Evolutionary conservation across 2,329 filamentous ascomycete species (phyloP).

Genomic region (Ramularia collo-cygni): DNA sequence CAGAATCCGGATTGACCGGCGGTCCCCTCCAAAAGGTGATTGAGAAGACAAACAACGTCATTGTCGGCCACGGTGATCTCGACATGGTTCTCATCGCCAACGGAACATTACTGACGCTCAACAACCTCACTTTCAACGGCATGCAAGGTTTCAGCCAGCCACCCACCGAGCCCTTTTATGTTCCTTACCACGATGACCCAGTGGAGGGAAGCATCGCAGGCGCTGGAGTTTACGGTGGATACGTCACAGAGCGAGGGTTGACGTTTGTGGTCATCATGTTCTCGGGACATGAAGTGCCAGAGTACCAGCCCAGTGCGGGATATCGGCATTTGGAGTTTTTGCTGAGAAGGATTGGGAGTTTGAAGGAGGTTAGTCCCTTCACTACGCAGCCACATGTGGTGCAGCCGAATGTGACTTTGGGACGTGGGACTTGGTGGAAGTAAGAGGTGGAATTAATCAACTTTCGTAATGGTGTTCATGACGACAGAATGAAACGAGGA

Average conservation of each 20-base stretch:
- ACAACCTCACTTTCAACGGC: constrained; percentile 52
- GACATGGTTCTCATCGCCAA: constrained; percentile 46
- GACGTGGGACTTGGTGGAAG: constrained; percentile 12
- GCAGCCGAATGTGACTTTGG: constrained; percentile 8
- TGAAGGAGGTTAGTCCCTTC: constrained; percentile 13
- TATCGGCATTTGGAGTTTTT: constrained; percentile 39
- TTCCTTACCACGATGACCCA: constrained; percentile 39
- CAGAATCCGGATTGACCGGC: constrained; percentile 17
- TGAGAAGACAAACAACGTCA: constrained; percentile 45
- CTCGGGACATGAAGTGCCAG: constrained; percentile 39
- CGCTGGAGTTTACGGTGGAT: constrained; percentile 36
- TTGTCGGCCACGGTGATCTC: constrained; percentile 44
- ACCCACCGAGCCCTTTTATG: constrained; percentile 36
- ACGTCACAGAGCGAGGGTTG: constrained; percentile 39
- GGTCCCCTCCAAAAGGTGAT: constrained; percentile 44
- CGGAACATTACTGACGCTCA: constrained; percentile 46
- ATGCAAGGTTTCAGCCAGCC: constrained; percentile 40
- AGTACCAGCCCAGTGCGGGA: constrained; percentile 38
- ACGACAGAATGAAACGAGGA: too few species aligned
- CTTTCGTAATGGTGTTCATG: too few species aligned
- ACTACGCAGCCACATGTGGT: constrained; percentile 10
- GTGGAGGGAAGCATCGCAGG: constrained; percentile 35
- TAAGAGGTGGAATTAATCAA: too few species aligned
- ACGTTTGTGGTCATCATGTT: constrained; percentile 40
- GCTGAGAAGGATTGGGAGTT: constrained; percentile 31